phyloP scores from a whole-genome alignment of 495 filamentous ascomycete species.

The Neurospora pannonica region DNA sequence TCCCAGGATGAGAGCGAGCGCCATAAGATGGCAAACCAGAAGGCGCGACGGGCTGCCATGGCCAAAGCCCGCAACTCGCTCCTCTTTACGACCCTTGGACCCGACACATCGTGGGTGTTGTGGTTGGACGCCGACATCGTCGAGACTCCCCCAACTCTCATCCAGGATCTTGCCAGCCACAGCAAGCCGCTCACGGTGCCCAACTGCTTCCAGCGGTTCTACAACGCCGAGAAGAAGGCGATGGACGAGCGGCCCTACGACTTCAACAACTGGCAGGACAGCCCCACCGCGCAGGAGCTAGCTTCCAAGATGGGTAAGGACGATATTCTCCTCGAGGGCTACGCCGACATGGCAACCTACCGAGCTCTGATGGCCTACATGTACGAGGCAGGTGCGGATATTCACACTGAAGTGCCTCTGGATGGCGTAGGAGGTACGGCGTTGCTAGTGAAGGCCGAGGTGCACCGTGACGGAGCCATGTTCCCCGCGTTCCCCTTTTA shows the following conservation, averaged over 20 bases:
- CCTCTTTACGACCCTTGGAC: constrained; percentile 93
- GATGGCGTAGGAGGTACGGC: constrained; percentile 95
- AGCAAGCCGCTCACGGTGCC: constrained; percentile 84
- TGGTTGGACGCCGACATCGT: constrained; percentile 93
- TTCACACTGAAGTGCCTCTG: constrained; percentile 53
- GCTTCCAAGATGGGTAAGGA: constrained; percentile 71
- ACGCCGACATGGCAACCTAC: constrained; percentile 85
- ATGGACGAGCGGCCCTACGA: constrained; percentile 79
- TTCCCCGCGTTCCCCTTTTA: constrained; percentile 96
- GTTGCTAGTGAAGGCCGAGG: constrained; percentile 91
- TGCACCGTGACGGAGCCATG: constrained; percentile 96
- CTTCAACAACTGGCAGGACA: constrained; percentile 95
- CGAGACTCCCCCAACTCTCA: constrained; percentile 75
- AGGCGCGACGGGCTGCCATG: constrained; percentile 79
- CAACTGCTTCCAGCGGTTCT: constrained; percentile 90
- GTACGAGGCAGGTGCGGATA: constrained; percentile 48
- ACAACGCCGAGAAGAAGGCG: constrained; percentile 57
- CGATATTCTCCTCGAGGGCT: constrained; percentile 90
- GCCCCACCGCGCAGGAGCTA: constrained; percentile 60
- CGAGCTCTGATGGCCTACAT: constrained; percentile 87
- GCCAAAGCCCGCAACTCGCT: constrained; percentile 85
- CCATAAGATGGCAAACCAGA: constrained; percentile 85
- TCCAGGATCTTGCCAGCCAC: constrained; percentile 84
- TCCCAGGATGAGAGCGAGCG: constrained; percentile 82
- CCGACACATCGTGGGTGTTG: constrained; percentile 89